These are phyloP conservation scores for Cinnamomum micranthum DNA, from an alignment of 164 flowering plant species.

Conservation along the genomic window DNA sequence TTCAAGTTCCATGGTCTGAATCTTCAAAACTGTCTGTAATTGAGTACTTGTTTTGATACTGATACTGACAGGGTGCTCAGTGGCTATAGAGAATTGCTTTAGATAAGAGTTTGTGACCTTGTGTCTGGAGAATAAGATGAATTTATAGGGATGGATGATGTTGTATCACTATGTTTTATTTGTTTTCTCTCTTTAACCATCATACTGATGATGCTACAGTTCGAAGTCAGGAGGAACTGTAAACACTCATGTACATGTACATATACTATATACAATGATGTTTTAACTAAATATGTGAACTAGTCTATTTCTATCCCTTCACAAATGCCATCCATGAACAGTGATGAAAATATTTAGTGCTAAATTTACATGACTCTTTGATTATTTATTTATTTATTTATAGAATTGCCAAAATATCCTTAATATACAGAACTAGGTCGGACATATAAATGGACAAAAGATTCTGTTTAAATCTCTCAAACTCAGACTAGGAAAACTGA, in stretches of 20 bases:
- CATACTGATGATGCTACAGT: background rate
- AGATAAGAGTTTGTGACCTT: background rate
- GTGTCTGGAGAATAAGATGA: background rate
- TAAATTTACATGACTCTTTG: too few relatives aligned
- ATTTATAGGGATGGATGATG: background rate
- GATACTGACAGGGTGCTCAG: background rate
- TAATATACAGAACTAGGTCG: too few relatives aligned
- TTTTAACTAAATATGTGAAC: too few relatives aligned
- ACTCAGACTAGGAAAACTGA: too few relatives aligned
- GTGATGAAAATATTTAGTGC: too few relatives aligned
- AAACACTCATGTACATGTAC: background rate
- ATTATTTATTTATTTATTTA: too few relatives aligned
- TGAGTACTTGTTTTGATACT: constrained; percentile 45
- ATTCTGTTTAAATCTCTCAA: too few relatives aligned
- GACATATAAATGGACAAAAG: too few relatives aligned
- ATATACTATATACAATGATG: background rate
- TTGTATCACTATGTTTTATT: background rate
- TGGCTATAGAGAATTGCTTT: background rate
- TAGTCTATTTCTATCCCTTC: too few relatives aligned
- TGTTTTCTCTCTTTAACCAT: background rate
- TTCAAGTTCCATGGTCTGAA: constrained; percentile 65
- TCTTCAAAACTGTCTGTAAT: constrained; percentile 34
- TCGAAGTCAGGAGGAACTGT: background rate
- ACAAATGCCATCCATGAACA: too few relatives aligned
- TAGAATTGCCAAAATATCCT: too few relatives aligned